Conservation (phyloP, 768 basidiomycete genomes). For the Antrodiella citrinella region DNA sequence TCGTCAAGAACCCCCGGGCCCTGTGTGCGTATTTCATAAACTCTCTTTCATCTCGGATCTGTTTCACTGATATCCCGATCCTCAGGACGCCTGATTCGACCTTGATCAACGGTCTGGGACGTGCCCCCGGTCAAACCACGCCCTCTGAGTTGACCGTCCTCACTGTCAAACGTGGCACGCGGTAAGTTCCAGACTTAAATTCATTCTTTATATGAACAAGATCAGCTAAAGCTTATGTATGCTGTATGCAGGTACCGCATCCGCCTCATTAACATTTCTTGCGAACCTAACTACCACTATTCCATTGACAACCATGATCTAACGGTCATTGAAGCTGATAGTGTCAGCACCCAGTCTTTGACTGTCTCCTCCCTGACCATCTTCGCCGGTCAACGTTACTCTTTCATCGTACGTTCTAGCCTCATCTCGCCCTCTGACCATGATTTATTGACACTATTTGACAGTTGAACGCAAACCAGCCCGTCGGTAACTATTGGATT, state of each 20-base stretch:
- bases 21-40: constrained; percentile 11
- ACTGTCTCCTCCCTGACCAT: constrained; percentile 34
- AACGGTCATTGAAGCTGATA: constrained; percentile 35
- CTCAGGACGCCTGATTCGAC: constrained; percentile 24
- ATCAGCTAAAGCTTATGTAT: too few relatives aligned
- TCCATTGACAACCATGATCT: constrained; percentile 32
- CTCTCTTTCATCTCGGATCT: constrained; percentile 1
- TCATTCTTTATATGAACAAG: not conserved
- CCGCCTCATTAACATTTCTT: constrained; percentile 15
- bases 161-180: constrained; percentile 6
- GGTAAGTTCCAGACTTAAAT: constrained; percentile 2
- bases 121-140: constrained; percentile 22
- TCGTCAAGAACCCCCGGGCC: constrained; percentile 2
- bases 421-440: not conserved
- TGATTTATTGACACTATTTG: not conserved
- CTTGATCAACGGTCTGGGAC: constrained; percentile 44
- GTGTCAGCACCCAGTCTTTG: constrained; percentile 25
- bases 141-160: constrained; percentile 9
- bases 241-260: constrained; percentile 13
- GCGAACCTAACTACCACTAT: constrained; percentile 31
- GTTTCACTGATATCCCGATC: too few relatives aligned
- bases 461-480: constrained; percentile 31
- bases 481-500: constrained; percentile 32
- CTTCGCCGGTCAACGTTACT: constrained; percentile 29
- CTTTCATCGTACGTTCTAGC: constrained; percentile 16